Percentiles rank a stretch among this genome's conserved stretches.
phyloP scores from a whole-genome alignment of 257 asterid species.

The Lithospermum erythrorhizon region DNA sequence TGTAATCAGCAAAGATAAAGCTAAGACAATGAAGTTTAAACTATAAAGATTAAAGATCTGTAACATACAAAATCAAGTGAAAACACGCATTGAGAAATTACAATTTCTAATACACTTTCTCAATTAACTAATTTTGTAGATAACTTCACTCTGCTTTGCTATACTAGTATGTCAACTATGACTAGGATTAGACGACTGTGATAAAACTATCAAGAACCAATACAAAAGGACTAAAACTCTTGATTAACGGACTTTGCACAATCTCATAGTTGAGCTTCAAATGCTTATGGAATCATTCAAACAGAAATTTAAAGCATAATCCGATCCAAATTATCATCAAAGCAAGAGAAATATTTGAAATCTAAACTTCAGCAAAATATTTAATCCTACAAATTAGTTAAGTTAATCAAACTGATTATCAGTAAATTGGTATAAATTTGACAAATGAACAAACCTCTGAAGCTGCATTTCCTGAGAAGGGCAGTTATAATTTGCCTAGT shows the following conservation, averaged over 20 bases:
- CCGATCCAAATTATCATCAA: neutral
- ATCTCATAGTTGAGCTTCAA: too few relatives aligned
- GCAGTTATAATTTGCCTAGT: conserved; percentile 91
- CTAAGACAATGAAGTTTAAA: conserved; percentile 2
- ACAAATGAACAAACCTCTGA: conserved; percentile 44
- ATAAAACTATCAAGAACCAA: too few relatives aligned
- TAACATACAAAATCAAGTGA: too few relatives aligned
- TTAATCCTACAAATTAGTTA: neutral
- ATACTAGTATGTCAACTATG: too few relatives aligned
- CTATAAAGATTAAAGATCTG: neutral
- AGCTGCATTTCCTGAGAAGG: conserved; percentile 92
- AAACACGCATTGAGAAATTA: too few relatives aligned
- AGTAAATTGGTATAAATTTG: neutral
- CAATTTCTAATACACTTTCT: too few relatives aligned
- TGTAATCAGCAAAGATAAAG: neutral
- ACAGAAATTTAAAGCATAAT: neutral
- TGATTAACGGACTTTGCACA: too few relatives aligned
- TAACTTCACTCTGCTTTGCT: too few relatives aligned
- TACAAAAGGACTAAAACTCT: too few relatives aligned
- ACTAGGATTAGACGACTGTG: too few relatives aligned
- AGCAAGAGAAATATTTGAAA: neutral
- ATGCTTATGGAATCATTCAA: neutral
- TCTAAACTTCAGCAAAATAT: too few relatives aligned
- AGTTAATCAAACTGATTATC: neutral
- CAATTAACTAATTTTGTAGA: too few relatives aligned